Evolutionary conservation across 1,139 yeast species (phyloP).

Genomic region (Saccharomycopsis hybrid): DNA sequence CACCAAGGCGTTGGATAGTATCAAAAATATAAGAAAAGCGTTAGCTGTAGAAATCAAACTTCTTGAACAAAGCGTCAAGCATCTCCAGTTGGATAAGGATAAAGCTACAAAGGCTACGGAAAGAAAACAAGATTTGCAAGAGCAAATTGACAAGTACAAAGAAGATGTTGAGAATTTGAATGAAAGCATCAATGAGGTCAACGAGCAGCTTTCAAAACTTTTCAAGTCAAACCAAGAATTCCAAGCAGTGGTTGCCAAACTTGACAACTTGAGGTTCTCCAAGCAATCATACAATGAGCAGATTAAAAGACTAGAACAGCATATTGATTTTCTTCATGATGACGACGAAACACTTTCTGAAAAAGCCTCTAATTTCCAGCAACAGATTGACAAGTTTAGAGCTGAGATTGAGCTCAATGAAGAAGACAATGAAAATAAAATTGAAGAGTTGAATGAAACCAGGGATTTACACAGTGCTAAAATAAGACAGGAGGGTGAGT

Average conservation of each 20-base stretch:
- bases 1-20: conserved; percentile 79
- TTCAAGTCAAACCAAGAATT: conserved; percentile 78
- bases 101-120: conserved; percentile 57
- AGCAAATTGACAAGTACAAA: conserved; percentile 37
- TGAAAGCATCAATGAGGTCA: conserved; percentile 43
- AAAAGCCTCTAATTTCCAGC: conserved; percentile 49
- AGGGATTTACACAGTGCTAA: conserved; percentile 37
- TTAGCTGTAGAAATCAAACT: conserved; percentile 68
- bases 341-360: conserved; percentile 44
- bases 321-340: conserved; percentile 44
- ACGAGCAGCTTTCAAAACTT: conserved; percentile 53
- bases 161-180: conserved; percentile 47
- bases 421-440: conserved; percentile 20
- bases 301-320: conserved; percentile 38
- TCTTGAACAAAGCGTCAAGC: conserved; percentile 43
- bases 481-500: conserved; percentile 51
- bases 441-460: conserved; percentile 24
- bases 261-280: conserved; percentile 51
- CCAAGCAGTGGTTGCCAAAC: conserved; percentile 60
- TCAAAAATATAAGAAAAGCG: conserved; percentile 73
- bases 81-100: conserved; percentile 64
- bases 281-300: conserved; percentile 41
- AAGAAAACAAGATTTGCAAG: conserved; percentile 40
- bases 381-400: conserved; percentile 24
- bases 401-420: conserved; percentile 20